Percentiles rank a stretch among this genome's conserved stretches.
Conservation (phyloP, 768 basidiomycete genomes). For the Boletus tomentosulus region DNA sequence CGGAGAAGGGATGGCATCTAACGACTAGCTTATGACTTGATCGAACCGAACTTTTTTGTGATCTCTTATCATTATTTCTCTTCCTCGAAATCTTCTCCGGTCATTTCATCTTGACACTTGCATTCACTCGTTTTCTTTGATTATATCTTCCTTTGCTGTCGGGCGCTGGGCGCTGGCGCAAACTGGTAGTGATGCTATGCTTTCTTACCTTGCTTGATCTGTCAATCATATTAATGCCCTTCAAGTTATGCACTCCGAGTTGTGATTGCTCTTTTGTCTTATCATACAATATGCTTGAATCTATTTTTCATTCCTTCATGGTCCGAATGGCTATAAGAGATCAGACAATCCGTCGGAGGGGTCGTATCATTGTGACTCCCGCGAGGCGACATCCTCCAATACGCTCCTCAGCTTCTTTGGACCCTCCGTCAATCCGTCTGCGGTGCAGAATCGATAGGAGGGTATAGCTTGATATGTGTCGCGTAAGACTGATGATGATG, state of each 20-base stretch:
- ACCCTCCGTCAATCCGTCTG: constrained; percentile 72
- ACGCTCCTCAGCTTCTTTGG: constrained; percentile 41
- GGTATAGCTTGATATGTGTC: constrained; percentile 85
- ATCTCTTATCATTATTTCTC: constrained; percentile 26
- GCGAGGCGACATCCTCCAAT: constrained; percentile 33
- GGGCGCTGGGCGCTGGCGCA: background rate
- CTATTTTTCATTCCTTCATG: constrained; percentile 3
- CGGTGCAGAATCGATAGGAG: constrained; percentile 74
- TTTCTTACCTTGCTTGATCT: background rate
- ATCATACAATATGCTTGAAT: constrained; percentile 22
- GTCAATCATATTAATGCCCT: background rate
- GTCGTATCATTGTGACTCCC: constrained; percentile 25
- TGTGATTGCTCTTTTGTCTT: background rate
- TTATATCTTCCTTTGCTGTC: background rate
- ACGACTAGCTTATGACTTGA: constrained; percentile 19
- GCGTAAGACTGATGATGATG: constrained; percentile 53
- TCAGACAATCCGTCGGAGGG: too few species aligned
- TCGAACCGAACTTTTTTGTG: constrained; percentile 1
- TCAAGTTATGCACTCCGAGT: background rate
- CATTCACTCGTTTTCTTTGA: background rate
- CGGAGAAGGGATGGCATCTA: constrained; percentile 8
- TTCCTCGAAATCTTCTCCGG: background rate
- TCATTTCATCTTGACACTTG: constrained; percentile 1
- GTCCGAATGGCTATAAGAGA: too few species aligned
- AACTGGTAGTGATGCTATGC: background rate